Evolutionary conservation across 2,329 filamentous ascomycete species (phyloP).

Genomic region (Leptographium procerum): DNA sequence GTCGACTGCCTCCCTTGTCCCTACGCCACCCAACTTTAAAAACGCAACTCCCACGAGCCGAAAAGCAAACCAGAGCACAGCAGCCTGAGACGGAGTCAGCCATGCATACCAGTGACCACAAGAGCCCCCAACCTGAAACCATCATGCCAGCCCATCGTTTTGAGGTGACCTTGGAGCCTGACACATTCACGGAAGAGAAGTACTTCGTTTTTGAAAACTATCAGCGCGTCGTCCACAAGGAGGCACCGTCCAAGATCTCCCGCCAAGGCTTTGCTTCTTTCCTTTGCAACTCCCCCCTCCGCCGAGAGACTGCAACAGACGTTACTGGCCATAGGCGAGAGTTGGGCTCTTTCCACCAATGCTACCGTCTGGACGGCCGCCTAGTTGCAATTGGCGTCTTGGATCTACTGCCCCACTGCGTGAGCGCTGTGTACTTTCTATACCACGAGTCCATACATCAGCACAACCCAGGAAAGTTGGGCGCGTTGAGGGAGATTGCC

Average conservation of each 20-base stretch:
- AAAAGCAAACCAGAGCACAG: background rate
- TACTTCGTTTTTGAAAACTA: slow-evolving; percentile 63
- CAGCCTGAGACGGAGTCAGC: background rate
- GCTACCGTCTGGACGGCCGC: slow-evolving; percentile 65
- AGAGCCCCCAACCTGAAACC: slow-evolving; percentile 16
- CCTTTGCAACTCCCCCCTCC: slow-evolving; percentile 60
- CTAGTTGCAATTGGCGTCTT: slow-evolving; percentile 67
- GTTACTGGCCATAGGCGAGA: slow-evolving; percentile 39
- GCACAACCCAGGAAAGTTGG: slow-evolving; percentile 63
- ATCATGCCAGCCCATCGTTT: slow-evolving; percentile 52
- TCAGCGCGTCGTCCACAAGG: slow-evolving; percentile 61
- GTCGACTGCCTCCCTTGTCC: slow-evolving; percentile 26
- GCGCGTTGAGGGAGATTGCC: slow-evolving; percentile 61
- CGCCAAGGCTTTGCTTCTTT: slow-evolving; percentile 56
- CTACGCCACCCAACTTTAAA: background rate
- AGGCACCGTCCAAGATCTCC: slow-evolving; percentile 47
- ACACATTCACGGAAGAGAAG: slow-evolving; percentile 66
- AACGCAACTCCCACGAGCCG: background rate
- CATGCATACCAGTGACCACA: background rate
- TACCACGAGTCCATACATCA: slow-evolving; percentile 65
- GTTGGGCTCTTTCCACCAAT: slow-evolving; percentile 70
- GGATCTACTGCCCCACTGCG: slow-evolving; percentile 63
- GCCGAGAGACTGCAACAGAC: slow-evolving; percentile 28
- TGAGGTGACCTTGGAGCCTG: slow-evolving; percentile 57
- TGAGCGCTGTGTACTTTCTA: slow-evolving; percentile 75